Evolutionary conservation across 2,329 filamentous ascomycete species (phyloP), one percentile per base, ranked within the genome.

Genomic region (Clonostachys byssicola): DNA sequence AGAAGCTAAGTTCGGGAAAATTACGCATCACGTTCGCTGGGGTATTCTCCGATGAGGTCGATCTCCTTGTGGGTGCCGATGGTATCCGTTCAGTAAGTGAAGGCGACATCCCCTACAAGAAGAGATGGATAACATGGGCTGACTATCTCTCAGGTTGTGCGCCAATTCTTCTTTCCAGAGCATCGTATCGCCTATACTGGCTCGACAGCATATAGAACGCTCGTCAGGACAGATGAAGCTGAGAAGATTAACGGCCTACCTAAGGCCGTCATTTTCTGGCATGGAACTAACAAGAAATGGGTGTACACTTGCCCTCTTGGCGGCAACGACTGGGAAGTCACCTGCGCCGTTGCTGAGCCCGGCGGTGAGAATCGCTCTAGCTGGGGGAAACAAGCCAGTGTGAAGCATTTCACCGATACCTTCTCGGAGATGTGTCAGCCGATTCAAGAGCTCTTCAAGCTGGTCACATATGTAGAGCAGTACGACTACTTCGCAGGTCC

Each of bases 1-100:
- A 68, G 5, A 61, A 77, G 43, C 49, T 68, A 3, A 54, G 58
- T 0, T 52, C 48, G 13, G 57, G 55, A 1, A 72, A 69, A 5
- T 59, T 75, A 2, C 52, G 60, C 4, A 58, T 80, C 10, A 42
- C 48, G 0, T 80, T 82, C 48, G 62, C 70, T 12, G 75, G 80
- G 51, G 67, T 68, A 5, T 55, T 54, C 5, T 45, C 42, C 1
- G 66, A 65, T 3, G 56, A 64, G 14, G 67, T 67, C 4, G 74
- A 77, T 50, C 55, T 80, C 1, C 64, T 79, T 1, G 65, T 80
- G 3, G 77, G 75, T 0, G 76, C 73, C 5, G 74, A 80, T 53
- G 74, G 77, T 4, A 78, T 78, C 45, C 68, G 73, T 48, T 77
- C 74, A 5, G 69, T 74, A 52, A 35, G 60, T 49, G 13, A 13